Conservation (phyloP, 306 rosid species). For the Begonia peltatifolia region DNA sequence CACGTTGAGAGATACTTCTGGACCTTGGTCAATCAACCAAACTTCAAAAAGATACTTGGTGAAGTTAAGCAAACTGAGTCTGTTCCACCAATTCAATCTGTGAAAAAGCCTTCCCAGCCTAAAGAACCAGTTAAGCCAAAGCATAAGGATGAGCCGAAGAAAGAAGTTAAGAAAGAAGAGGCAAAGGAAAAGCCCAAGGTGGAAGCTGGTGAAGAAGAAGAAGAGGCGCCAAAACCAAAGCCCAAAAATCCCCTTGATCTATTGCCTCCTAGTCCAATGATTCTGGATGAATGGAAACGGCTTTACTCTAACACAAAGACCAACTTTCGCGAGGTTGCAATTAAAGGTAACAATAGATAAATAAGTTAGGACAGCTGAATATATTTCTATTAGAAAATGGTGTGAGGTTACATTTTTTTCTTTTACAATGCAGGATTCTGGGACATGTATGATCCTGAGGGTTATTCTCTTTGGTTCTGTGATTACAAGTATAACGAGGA, state of each 20-base stretch:
- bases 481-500: conserved; percentile 84
- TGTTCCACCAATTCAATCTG: conserved; percentile 38
- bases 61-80: conserved; percentile 57
- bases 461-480: conserved; percentile 90
- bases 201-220: conserved; percentile 38
- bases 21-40: conserved; percentile 89
- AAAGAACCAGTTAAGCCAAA: conserved; percentile 55
- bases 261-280: conserved; percentile 80
- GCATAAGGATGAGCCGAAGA: conserved; percentile 50
- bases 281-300: conserved; percentile 88
- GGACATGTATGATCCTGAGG: conserved; percentile 95
- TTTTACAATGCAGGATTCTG: conserved; percentile 49
- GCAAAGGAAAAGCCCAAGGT: conserved; percentile 18
- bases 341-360: conserved; percentile 34
- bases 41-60: conserved; percentile 55
- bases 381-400: too few relatives aligned
- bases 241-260: conserved; percentile 82
- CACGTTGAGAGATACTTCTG: conserved; percentile 89
- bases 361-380: too few relatives aligned
- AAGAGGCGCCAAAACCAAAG: conserved; percentile 84
- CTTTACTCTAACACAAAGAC: conserved; percentile 83
- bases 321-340: conserved; percentile 92
- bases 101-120: conserved; percentile 55
- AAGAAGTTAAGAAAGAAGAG: conserved; percentile 32
- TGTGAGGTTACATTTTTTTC: too few relatives aligned